Evolutionary conservation across 805 yeast genomes (phyloP), one percentile per base, ranked within the genome.

Genomic region (Metschnikowia proteae): DNA sequence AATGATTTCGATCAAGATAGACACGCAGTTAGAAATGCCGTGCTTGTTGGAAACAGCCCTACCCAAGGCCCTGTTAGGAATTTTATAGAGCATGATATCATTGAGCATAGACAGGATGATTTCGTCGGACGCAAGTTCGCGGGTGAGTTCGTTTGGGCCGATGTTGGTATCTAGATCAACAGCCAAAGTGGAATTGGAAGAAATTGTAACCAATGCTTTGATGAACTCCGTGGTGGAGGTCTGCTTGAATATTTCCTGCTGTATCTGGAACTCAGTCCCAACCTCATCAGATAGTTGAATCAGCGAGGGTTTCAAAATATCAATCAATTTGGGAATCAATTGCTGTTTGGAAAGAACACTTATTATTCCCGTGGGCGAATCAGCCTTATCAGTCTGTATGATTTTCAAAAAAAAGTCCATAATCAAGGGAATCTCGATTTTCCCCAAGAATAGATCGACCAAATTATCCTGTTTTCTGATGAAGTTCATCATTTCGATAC

Each of bases 141-240:
- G 78, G 3, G 97, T 89, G 34, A 94, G 74, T 62, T 89, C 97
- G 62, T 94, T 94, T 1, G 99, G 98, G 1, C 99, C 99, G 47
- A 94, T 88, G 7, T 96, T 87, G 2, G 96, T 86, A 54, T 88
- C 91, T 50, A 89, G 89, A 39, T 89, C 86, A 50, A 87, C 88
- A 6, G 87, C 90, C 41, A 73, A 58, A 3, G 77, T 74, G 3
- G 75, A 67, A 61, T 92, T 94, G 6, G 97, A 96, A 38, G 97
- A 88, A 30, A 94, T 88, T 2, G 97, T 86, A 32, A 94, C 86
- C 60, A 94, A 82, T 0, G 98, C 97, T 63, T 94, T 94, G 46
- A 94, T 72, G 62, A 94, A 94, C 63, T 94, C 99, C 23, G 96
- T 95, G 0, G 96, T 95, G 0, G 98, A 96, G 13, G 94, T 83